Evolutionary conservation across 345 rosid genomes (phyloP).

Genomic region (Angophora floribunda): DNA sequence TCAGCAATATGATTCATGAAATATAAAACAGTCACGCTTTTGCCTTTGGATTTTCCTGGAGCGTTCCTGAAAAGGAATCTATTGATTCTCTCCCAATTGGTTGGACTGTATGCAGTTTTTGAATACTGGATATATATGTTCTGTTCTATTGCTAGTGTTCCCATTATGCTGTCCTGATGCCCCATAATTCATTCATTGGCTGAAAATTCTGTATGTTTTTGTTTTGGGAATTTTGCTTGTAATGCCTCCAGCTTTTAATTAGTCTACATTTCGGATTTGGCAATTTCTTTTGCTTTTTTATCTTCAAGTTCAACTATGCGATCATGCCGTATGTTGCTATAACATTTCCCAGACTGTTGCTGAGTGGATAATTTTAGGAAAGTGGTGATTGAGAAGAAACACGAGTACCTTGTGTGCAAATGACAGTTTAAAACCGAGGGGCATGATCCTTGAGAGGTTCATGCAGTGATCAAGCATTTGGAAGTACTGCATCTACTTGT

Average conservation of each 20-base stretch:
- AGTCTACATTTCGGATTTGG: background rate
- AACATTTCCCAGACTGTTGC: too few species aligned
- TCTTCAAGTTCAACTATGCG: background rate
- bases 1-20: background rate
- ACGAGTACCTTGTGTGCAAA: too few species aligned
- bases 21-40: too few species aligned
- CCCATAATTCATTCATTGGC: background rate
- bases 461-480: background rate
- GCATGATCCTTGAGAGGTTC: too few species aligned
- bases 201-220: background rate
- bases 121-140: background rate
- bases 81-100: too few species aligned
- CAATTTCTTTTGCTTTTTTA: background rate
- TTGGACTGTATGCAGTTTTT: background rate
- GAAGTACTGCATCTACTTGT: background rate
- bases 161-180: background rate
- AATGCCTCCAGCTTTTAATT: background rate
- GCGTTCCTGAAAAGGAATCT: too few species aligned
- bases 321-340: background rate
- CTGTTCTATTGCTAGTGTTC: background rate
- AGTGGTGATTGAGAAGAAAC: too few species aligned
- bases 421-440: too few species aligned
- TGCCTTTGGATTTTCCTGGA: background rate
- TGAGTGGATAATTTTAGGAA: too few species aligned
- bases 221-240: background rate